phyloP scores from a whole-genome alignment of 805 yeast species.

The Saturnispora serradocipensis region DNA sequence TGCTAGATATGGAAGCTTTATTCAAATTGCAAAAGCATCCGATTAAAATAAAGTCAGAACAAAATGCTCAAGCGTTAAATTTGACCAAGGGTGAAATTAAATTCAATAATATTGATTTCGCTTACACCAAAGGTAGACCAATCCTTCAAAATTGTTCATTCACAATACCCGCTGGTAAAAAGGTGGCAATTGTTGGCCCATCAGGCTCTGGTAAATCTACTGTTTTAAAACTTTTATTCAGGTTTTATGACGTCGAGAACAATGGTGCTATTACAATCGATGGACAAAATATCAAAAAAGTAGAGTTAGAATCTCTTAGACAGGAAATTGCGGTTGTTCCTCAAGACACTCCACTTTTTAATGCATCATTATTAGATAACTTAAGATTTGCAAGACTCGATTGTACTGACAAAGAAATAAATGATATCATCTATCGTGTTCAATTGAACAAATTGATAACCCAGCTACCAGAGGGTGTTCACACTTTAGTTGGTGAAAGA shows the following conservation, averaged over 20 bases:
- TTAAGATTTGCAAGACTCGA: constrained; percentile 74
- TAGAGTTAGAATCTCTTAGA: constrained; percentile 69
- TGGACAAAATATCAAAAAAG: constrained; percentile 75
- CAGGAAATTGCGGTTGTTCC: constrained; percentile 85
- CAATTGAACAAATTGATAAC: constrained; percentile 52
- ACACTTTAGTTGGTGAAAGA: constrained; percentile 89
- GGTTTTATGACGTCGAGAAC: constrained; percentile 70
- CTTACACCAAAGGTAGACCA: constrained; percentile 83
- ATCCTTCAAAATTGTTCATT: constrained; percentile 75
- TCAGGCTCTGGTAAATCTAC: constrained; percentile 96
- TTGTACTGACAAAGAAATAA: constrained; percentile 67
- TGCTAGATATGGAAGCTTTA: constrained; percentile 91
- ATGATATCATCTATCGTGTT: constrained; percentile 55
- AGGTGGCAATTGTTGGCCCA: constrained; percentile 93
- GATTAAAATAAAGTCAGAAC: constrained; percentile 53
- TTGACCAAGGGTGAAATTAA: constrained; percentile 56
- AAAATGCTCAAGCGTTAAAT: constrained; percentile 51
- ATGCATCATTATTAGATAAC: constrained; percentile 81
- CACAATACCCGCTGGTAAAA: constrained; percentile 80
- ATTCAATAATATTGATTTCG: constrained; percentile 89
- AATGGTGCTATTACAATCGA: constrained; percentile 61
- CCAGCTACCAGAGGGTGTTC: constrained; percentile 73
- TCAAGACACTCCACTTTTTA: constrained; percentile 93
- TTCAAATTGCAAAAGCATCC: constrained; percentile 76
- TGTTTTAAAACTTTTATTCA: constrained; percentile 67